A percentile compares a stretch with the other conserved stretches of the same genome.
phyloP scores from a whole-genome alignment of 179 eudicot genomes.

The Beta macrorhiza region DNA sequence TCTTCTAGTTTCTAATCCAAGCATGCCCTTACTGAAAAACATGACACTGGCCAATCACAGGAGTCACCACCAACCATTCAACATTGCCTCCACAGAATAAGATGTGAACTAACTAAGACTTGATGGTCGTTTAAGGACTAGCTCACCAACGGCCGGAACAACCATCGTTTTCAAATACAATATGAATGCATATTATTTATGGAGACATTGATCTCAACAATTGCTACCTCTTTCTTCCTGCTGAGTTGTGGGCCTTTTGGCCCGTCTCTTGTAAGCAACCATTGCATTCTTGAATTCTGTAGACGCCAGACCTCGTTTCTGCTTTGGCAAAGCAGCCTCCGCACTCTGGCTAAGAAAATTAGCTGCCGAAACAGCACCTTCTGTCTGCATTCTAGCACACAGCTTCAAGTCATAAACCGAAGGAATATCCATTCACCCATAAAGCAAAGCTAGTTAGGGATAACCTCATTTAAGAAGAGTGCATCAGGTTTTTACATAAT shows the following conservation, averaged over 20 bases:
- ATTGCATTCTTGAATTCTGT: slow-evolving; percentile 74
- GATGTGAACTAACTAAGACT: background rate
- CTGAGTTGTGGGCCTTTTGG: slow-evolving; percentile 46
- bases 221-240: slow-evolving; percentile 52
- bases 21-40: no score
- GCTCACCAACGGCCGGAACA: background rate
- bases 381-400: slow-evolving; percentile 66
- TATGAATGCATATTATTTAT: background rate
- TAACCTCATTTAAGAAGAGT: no score
- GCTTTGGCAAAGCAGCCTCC: slow-evolving; percentile 77
- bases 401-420: slow-evolving; percentile 19
- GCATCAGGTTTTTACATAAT: no score
- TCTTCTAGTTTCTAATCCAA: no score
- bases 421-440: background rate
- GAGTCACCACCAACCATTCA: no score
- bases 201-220: background rate
- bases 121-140: background rate
- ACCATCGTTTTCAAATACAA: background rate
- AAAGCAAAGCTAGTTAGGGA: background rate
- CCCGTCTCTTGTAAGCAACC: slow-evolving; percentile 65
- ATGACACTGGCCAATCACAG: no score
- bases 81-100: background rate
- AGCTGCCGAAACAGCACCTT: slow-evolving; percentile 71
- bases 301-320: slow-evolving; percentile 62
- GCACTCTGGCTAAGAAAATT: slow-evolving; percentile 62